phyloP scores from a whole-genome alignment of 208 protist species.

The Spongospora subterranea region DNA sequence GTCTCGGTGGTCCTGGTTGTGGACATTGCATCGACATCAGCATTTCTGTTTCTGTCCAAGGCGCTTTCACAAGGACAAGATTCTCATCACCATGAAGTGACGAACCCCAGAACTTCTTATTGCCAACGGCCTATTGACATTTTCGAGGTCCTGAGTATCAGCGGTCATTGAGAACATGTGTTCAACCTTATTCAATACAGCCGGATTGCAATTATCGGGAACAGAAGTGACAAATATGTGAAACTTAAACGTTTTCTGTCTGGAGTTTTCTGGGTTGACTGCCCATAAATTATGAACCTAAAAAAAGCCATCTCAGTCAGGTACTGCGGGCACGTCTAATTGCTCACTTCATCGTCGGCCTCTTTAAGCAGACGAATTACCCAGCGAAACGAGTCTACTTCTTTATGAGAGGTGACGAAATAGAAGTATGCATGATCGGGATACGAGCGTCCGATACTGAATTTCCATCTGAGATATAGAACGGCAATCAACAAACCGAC shows the following conservation, averaged over 20 bases:
- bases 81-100: background rate
- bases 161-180: background rate
- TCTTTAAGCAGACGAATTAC: constrained; percentile 52
- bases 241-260: constrained; percentile 32
- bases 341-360: constrained; percentile 26
- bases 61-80: background rate
- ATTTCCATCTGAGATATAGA: constrained; percentile 35
- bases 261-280: background rate
- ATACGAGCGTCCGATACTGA: constrained; percentile 56
- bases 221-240: constrained; percentile 56
- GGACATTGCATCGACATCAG: constrained; percentile 20
- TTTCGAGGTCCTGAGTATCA: background rate
- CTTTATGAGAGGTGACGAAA: constrained; percentile 21
- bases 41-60: constrained; percentile 17
- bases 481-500: background rate
- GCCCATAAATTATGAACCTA: constrained; percentile 44
- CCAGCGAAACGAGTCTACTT: constrained; percentile 49
- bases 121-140: background rate
- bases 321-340: background rate
- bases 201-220: background rate
- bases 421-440: constrained; percentile 44
- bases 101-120: constrained; percentile 43
- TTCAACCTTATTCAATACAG: background rate
- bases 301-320: background rate
- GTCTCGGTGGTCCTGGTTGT: background rate